phyloP scores from a whole-genome alignment of 352 stramenopile species.

The Aphanomyces cochlioides region DNA sequence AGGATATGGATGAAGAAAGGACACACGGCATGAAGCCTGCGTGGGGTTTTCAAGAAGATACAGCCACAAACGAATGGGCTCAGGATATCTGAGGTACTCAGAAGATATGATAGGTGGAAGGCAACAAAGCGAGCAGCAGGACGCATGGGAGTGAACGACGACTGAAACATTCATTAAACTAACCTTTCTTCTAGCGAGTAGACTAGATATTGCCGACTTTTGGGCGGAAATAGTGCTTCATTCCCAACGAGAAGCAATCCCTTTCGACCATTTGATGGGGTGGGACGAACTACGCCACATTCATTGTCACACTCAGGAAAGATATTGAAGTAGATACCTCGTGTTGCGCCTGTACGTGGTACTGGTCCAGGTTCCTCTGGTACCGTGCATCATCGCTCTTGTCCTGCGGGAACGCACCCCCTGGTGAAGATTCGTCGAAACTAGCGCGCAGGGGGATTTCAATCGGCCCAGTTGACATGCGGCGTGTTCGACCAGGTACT shows the following conservation, averaged over 20 bases:
- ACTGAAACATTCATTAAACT: too few relatives aligned
- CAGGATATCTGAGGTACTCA: too few relatives aligned
- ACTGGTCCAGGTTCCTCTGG: constrained; percentile 6
- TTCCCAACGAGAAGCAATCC: constrained; percentile 30
- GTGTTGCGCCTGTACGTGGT: not conserved
- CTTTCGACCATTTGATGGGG: constrained; percentile 29
- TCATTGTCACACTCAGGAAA: not conserved
- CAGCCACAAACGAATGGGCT: too few relatives aligned
- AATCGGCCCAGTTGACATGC: constrained; percentile 13
- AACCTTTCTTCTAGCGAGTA: not conserved
- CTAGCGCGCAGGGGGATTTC: constrained; percentile 13
- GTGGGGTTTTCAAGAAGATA: too few relatives aligned
- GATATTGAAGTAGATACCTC: not conserved
- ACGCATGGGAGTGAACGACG: too few relatives aligned
- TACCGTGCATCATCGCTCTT: constrained; percentile 11
- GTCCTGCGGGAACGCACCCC: not conserved
- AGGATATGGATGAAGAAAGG: too few relatives aligned
- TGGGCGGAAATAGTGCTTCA: constrained; percentile 29
- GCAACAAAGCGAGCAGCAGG: not conserved
- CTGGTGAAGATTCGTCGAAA: not conserved
- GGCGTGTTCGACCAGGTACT: too few relatives aligned
- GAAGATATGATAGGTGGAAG: not conserved
- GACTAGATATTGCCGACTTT: constrained; percentile 26
- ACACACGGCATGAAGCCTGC: too few relatives aligned
- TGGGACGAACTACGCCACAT: constrained; percentile 19